Conservation (phyloP, 2,329 filamentous ascomycete genomes). For the Fusarium sp. region DNA sequence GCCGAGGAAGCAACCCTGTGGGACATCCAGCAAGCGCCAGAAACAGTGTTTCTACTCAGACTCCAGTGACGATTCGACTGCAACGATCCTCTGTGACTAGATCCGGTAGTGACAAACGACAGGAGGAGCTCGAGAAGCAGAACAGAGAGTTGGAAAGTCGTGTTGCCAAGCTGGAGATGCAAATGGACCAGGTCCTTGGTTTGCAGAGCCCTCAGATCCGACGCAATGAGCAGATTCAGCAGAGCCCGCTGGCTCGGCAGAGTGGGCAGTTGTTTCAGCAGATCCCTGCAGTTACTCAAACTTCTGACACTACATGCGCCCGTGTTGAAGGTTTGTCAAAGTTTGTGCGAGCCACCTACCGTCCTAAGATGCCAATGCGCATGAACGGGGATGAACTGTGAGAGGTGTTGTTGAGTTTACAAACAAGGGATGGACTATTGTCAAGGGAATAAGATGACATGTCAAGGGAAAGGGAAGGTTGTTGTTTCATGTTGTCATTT, state of each 20-base stretch:
- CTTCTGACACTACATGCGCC: neutral
- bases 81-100: neutral
- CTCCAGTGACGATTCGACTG: neutral
- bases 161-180: constrained; percentile 23
- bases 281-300: neutral
- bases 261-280: neutral
- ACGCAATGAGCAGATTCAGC: neutral
- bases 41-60: neutral
- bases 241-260: neutral
- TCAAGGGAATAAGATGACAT: neutral
- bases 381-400: neutral
- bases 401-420: neutral
- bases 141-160: constrained; percentile 23
- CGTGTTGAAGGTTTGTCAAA: neutral
- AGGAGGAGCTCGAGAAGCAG: constrained; percentile 10
- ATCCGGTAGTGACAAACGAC: neutral
- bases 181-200: constrained; percentile 5
- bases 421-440: neutral
- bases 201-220: neutral
- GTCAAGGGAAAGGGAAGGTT: neutral
- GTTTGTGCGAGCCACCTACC: constrained; percentile 10
- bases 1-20: neutral
- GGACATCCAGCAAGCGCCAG: neutral
- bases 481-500: neutral
- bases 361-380: neutral